Base-by-base conservation (phyloP, 768 basidiomycete genomes). In the Trametes elegans region DNA sequence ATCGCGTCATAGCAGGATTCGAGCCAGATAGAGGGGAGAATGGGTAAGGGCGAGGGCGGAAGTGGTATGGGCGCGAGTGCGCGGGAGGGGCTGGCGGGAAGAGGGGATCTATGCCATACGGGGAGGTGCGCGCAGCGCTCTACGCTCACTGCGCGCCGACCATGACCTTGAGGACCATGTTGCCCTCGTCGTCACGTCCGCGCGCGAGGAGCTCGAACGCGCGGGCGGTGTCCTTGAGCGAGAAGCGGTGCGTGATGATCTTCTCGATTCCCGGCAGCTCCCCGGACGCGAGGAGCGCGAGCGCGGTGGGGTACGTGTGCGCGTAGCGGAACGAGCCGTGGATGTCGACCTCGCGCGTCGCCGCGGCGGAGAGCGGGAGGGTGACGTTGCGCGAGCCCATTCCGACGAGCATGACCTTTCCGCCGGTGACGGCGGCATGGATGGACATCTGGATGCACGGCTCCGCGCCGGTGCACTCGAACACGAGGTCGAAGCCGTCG, bases 401-500 rank as follows among this genome's bases (percentile, higher is more conserved):
- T 19, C 96, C 96, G 60, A 98, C 84, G 64, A 93, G 88, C 79
- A 93, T 86, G 52, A 97, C 91, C 67, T 88, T 92, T 45, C 92
- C 91, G 46, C 94, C 95, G 16, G 89, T 77, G 47, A 79, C 76
- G 14, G 94, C 92, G 63, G 86, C 82, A 73, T 90, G 83, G 58
- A 95, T 79, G 46, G 90, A 87, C 83, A 91, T 86, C 68, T 96
- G 93, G 66, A 96, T 92, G 66, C 90, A 92, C 31, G 84, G 78
- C 70, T 96, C 93, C 2, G 92, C 93, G 58, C 95, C 95, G 11
- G 93, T 94, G 72, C 95, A 98, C 71, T 98, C 95, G 65, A 95
- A 90, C 44, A 98, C 87, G 66, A 90, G 77, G 69, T 97, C 93
- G 72, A 93, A 96, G 27, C 96, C 96, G 24, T 91, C 85, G 21